Percentiles rank a stretch among this genome's conserved stretches.
These are phyloP conservation scores for Styphnolobium japonicum DNA, from an alignment of 306 rosid species.

Conservation along the genomic window DNA sequence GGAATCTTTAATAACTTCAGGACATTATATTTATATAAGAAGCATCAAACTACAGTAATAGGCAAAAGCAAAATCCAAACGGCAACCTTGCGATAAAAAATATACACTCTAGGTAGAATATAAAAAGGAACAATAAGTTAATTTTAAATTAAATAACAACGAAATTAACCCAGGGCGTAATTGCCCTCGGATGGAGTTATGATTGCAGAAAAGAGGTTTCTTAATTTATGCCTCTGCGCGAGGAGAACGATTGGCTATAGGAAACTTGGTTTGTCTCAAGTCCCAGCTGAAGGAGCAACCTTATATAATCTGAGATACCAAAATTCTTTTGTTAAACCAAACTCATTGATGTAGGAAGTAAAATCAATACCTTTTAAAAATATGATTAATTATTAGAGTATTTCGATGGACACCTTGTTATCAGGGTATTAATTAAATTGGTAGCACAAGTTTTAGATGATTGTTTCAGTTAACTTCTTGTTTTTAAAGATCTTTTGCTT, in stretches of 20 bases:
- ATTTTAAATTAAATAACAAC: not conserved
- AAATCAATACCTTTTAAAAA: too few species aligned
- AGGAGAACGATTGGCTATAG: not conserved
- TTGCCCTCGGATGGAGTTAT: not conserved
- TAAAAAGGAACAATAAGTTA: not conserved
- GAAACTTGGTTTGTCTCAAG: not conserved
- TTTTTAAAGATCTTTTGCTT: not conserved
- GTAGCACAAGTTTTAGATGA: not conserved
- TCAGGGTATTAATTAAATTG: not conserved
- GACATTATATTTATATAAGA: not conserved
- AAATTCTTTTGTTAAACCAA: not conserved
- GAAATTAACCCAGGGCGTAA: not conserved
- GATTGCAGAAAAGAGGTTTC: not conserved
- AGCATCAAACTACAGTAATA: slow-evolving; percentile 4
- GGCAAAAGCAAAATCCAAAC: not conserved
- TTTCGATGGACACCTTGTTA: not conserved
- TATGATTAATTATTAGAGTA: not conserved
- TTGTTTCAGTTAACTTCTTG: not conserved
- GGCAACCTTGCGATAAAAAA: not conserved
- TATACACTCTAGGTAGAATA: not conserved
- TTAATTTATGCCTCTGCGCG: not conserved
- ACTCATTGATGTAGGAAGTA: not conserved
- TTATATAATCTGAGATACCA: not conserved
- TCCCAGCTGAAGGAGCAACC: not conserved
- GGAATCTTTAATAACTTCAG: not conserved